Evolutionary conservation across 164 flowering plant genomes (phyloP).

Genomic region (Magnolia kwangsiensis): DNA sequence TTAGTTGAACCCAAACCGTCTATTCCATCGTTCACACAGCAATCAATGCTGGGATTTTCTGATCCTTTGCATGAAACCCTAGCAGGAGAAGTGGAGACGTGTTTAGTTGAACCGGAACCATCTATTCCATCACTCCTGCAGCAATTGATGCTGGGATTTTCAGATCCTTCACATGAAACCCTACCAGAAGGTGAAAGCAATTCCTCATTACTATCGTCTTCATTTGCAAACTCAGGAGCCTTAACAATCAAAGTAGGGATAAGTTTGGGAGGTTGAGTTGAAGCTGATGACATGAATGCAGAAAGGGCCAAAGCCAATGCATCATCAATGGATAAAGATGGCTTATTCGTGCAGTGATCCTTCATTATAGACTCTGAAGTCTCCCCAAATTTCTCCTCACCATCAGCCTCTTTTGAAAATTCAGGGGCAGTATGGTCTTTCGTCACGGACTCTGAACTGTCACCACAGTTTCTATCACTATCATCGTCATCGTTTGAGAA

Average conservation of each 20-base stretch:
- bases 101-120: not conserved
- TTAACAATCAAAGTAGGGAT: constrained; percentile 27
- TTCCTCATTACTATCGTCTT: constrained; percentile 23
- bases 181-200: constrained; percentile 7
- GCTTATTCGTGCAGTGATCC: constrained; percentile 23
- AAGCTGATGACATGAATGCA: constrained; percentile 46
- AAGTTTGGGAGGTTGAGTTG: constrained; percentile 17
- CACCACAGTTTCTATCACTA: constrained; percentile 18
- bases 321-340: constrained; percentile 59
- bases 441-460: not conserved
- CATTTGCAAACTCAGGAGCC: constrained; percentile 39
- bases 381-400: constrained; percentile 13
- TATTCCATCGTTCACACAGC: constrained; percentile 7
- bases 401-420: constrained; percentile 23
- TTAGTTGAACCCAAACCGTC: constrained; percentile 1
- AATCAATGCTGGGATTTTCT: not conserved
- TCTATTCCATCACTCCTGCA: constrained; percentile 12
- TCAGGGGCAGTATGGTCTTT: constrained; percentile 49
- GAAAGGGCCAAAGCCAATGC: constrained; percentile 81
- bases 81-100: constrained; percentile 7
- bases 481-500: constrained; percentile 44
- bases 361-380: constrained; percentile 13
- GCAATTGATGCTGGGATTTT: not conserved
- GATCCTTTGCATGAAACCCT: constrained; percentile 4
- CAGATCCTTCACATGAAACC: constrained; percentile 4